Evolutionary conservation across 306 rosid species (phyloP), one percentile per base, ranked within the genome.

Genomic region (Vachellia collinsii): DNA sequence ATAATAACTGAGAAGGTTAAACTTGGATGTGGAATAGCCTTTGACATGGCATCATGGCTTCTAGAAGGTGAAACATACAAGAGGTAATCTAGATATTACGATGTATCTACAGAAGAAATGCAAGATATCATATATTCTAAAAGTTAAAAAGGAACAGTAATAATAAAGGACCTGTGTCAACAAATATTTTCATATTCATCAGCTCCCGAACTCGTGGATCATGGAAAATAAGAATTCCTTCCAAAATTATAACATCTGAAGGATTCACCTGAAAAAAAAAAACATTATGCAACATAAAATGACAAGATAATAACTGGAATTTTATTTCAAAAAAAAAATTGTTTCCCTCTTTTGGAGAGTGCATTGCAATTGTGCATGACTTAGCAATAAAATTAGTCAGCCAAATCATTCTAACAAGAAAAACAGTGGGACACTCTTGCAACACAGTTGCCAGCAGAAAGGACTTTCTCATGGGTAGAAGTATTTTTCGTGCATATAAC

Each of bases 131-230:
- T 41, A 77, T 59, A 76, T 65, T 16, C 11, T 54, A 10, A 11
- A 10, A 74, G 12, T 20, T 74, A 54, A 47, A 48, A 41, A 65
- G 69, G 56, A 81, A 76, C 41, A 79, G 48, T 61, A 79, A 76
- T 46, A 86, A 71, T 80, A 84, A 91, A 77, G 86, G 97, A 96
- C 99, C 99, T 96, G 99, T 96, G 88, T 96, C 99, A 16, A 96
- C 99, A 92, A 96, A 96, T 87, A 96, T 96, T 93, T 96, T 93
- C 99, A 96, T 96, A 82, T 92, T 93, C 98, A 93, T 90, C 91
- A 93, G 83, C 83, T 89, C 98, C 77, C 99, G 92, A 22, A 96
- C 96, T 34, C 94, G 97, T 42, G 96, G 97, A 83, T 96, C 99
- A 77, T 93, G 99, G 88, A 96, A 96, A 70, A 91, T 85, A 82